A percentile compares a stretch with the other conserved stretches of the same genome.
Conservation (phyloP, 2,329 filamentous ascomycete species). For the Verticillium nubilum region DNA sequence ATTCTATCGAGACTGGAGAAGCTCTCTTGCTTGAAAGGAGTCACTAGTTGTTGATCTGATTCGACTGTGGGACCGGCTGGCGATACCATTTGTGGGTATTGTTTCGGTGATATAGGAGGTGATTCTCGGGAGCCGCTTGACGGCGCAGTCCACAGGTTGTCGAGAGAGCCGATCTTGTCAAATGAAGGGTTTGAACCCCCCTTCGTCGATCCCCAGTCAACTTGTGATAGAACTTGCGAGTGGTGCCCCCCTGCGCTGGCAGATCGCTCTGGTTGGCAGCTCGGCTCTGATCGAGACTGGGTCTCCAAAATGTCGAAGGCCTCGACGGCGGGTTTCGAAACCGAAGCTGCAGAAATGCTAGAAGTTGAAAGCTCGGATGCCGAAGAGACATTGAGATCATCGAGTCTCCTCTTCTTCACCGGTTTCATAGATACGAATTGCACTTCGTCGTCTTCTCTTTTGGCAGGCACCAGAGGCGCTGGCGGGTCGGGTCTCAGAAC, state of each 20-base stretch:
- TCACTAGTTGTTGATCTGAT: background rate
- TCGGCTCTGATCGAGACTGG: background rate
- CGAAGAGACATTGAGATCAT: background rate
- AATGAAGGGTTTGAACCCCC: slow-evolving; percentile 5
- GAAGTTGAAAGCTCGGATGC: background rate
- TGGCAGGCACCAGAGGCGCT: slow-evolving; percentile 12
- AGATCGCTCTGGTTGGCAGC: no score
- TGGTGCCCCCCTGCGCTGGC: no score
- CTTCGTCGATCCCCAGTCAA: background rate
- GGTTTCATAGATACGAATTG: slow-evolving; percentile 38
- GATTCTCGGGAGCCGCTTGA: slow-evolving; percentile 17
- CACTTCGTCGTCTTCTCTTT: slow-evolving; percentile 33
- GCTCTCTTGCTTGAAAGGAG: background rate
- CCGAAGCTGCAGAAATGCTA: background rate
- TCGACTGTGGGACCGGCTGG: background rate
- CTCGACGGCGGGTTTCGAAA: background rate
- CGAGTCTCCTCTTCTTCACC: slow-evolving; percentile 28
- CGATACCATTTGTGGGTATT: slow-evolving; percentile 10
- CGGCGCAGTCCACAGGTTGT: slow-evolving; percentile 8
- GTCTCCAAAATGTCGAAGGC: background rate
- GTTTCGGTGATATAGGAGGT: slow-evolving; percentile 29
- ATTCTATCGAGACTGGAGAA: background rate
- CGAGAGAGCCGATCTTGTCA: slow-evolving; percentile 24
- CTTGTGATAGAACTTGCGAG: background rate
- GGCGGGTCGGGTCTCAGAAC: background rate